Percentiles rank a stretch among this genome's conserved stretches.
Conservation (phyloP, 768 basidiomycete species). For the Lentinula raphanica region DNA sequence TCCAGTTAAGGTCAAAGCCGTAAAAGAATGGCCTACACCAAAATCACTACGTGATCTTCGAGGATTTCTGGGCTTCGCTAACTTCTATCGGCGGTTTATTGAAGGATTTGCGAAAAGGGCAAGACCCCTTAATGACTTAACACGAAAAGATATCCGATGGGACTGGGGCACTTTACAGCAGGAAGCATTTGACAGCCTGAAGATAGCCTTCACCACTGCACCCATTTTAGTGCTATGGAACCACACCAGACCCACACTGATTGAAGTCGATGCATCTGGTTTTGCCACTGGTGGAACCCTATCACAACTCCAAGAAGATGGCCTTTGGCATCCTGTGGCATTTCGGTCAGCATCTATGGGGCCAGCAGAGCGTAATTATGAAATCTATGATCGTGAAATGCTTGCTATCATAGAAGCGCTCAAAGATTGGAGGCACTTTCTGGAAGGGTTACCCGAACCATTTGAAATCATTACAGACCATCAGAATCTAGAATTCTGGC, state of each 20-base stretch:
- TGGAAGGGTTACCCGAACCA: constrained; percentile 9
- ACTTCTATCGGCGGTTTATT: too few relatives aligned
- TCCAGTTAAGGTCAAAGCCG: too few relatives aligned
- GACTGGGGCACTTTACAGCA: not conserved
- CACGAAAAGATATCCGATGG: not conserved
- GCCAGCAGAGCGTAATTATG: not conserved
- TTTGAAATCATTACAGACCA: constrained; percentile 3
- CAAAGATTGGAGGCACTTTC: constrained; percentile 9
- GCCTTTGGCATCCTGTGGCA: not conserved
- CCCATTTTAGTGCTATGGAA: not conserved
- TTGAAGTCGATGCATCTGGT: not conserved
- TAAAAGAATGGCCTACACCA: too few relatives aligned
- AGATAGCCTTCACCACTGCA: not conserved
- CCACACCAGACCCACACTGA: not conserved
- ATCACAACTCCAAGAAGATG: not conserved
- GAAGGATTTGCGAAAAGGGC: too few relatives aligned
- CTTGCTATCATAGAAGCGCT: constrained; percentile 1
- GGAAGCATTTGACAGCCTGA: not conserved
- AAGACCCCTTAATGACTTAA: not conserved
- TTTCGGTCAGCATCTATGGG: not conserved
- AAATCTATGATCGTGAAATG: constrained; percentile 15
- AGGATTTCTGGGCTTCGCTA: too few relatives aligned
- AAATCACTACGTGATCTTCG: too few relatives aligned
- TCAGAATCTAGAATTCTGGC: constrained; percentile 9
- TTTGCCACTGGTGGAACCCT: not conserved